phyloP scores from a whole-genome alignment of 2,329 filamentous ascomycete species.

The Colletotrichum sp. region DNA sequence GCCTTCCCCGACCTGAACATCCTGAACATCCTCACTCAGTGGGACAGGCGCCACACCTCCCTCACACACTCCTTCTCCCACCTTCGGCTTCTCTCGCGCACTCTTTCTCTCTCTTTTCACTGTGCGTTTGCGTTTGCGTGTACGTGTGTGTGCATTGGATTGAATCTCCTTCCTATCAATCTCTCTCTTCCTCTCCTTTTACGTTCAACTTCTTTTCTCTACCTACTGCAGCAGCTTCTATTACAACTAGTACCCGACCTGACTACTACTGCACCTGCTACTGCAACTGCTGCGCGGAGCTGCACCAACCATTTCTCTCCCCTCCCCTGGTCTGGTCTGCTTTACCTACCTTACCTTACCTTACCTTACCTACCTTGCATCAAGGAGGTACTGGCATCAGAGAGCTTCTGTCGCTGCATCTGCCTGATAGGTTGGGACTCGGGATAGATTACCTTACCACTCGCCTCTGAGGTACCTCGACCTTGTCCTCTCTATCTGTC shows the following conservation, averaged over 20 bases:
- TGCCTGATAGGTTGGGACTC: not conserved
- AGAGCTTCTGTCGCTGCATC: not conserved
- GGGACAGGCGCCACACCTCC: constrained; percentile 15
- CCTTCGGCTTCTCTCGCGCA: not conserved
- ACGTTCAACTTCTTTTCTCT: not conserved
- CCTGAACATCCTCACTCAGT: constrained; percentile 15
- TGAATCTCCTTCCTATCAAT: not conserved
- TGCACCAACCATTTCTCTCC: not conserved
- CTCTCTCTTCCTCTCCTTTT: not conserved
- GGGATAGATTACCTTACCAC: not conserved
- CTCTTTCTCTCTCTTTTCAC: not conserved
- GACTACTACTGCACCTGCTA: not conserved
- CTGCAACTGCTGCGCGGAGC: not conserved
- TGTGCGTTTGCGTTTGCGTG: not conserved
- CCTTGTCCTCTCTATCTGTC: not conserved
- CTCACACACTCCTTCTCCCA: not conserved
- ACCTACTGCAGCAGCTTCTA: not conserved
- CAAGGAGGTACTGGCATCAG: not conserved
- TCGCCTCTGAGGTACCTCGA: not conserved
- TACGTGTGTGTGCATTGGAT: not conserved
- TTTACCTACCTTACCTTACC: not conserved
- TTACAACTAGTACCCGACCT: not conserved
- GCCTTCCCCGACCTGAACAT: constrained; percentile 10
- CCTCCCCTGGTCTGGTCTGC: not conserved
- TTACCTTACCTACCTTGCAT: not conserved